A percentile compares a stretch with the other conserved stretches of the same genome.
These are phyloP conservation scores for Paulownia fortunei DNA, from an alignment of 257 asterid genomes.

Conservation along the genomic window DNA sequence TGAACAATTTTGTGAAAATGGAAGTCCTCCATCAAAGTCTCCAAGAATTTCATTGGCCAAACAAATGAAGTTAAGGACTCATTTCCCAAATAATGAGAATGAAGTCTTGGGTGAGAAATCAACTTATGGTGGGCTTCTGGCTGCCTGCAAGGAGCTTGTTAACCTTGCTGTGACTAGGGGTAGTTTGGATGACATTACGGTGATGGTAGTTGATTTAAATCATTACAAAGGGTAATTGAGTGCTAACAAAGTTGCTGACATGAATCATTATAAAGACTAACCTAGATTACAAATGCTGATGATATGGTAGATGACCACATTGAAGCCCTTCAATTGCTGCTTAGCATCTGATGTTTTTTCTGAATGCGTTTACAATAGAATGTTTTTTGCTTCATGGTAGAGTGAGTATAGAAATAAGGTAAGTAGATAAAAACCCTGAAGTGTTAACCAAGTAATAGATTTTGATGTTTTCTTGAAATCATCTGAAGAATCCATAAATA, in stretches of 20 bases:
- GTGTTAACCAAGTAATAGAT: too few species aligned
- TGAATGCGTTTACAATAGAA: too few species aligned
- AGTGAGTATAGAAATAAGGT: too few species aligned
- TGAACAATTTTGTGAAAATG: constrained; percentile 54
- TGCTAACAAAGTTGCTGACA: constrained; percentile 13
- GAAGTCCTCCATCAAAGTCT: constrained; percentile 62
- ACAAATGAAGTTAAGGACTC: constrained; percentile 38
- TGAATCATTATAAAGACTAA: not conserved
- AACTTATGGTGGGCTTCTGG: constrained; percentile 42
- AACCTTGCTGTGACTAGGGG: constrained; percentile 74
- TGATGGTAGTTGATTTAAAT: constrained; percentile 68
- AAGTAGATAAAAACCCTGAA: too few species aligned
- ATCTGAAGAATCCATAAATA: too few species aligned
- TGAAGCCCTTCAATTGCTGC: not conserved
- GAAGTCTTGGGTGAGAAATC: constrained; percentile 39
- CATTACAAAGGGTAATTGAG: constrained; percentile 26
- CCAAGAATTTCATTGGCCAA: constrained; percentile 43
- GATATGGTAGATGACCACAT: not conserved
- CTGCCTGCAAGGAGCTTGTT: constrained; percentile 76
- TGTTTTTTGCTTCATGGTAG: too few species aligned
- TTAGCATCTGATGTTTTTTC: constrained; percentile 3
- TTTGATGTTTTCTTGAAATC: too few species aligned
- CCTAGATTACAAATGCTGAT: not conserved
- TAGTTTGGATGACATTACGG: constrained; percentile 81
- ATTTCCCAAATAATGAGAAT: constrained; percentile 37